phyloP scores from a whole-genome alignment of 306 rosid species.

The Castanospermum australe region DNA sequence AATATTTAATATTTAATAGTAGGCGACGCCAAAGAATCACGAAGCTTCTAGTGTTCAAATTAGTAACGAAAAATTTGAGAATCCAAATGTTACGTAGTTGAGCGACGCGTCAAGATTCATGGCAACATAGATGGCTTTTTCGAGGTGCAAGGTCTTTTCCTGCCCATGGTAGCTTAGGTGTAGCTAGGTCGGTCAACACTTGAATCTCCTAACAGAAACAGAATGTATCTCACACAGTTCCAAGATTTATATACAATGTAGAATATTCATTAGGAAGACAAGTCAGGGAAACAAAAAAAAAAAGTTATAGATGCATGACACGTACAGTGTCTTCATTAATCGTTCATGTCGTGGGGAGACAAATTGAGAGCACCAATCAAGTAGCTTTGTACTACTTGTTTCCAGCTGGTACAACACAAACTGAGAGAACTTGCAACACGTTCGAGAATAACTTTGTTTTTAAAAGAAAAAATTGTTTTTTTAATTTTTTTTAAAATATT shows the following conservation, averaged over 20 bases:
- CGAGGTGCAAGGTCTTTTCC: not conserved
- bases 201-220: not conserved
- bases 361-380: not conserved
- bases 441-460: too few species aligned
- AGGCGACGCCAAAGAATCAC: not conserved
- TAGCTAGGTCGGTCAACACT: constrained; percentile 20
- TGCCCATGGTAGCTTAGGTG: not conserved
- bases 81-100: not conserved
- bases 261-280: not conserved
- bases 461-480: too few species aligned
- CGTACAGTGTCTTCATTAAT: not conserved
- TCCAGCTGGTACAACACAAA: too few species aligned
- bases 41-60: not conserved
- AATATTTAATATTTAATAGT: not conserved
- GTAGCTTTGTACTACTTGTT: not conserved
- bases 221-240: not conserved
- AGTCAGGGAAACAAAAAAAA: not conserved
- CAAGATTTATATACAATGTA: not conserved
- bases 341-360: not conserved
- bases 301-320: not conserved
- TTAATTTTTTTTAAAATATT: too few species aligned
- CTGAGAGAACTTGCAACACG: too few species aligned
- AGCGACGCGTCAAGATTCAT: not conserved
- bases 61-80: not conserved
- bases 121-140: not conserved